These are phyloP conservation scores for Fusarium piperis DNA, from an alignment of 2,329 filamentous ascomycete species.

Conservation along the genomic window DNA sequence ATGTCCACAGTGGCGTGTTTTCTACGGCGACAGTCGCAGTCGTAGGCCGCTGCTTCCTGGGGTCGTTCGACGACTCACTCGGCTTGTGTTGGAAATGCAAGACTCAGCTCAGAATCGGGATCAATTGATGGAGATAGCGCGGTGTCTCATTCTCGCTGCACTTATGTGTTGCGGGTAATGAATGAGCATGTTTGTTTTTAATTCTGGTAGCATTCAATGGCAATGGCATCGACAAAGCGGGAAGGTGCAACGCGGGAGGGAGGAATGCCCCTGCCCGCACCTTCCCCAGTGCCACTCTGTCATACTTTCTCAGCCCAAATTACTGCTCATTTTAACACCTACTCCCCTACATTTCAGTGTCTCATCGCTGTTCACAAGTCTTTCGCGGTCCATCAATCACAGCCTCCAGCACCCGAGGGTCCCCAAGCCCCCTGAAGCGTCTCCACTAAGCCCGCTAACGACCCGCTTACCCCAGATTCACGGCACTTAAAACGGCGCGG, in stretches of 20 bases:
- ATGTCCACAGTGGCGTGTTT: slow-evolving; percentile 22
- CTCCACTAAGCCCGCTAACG: slow-evolving; percentile 26
- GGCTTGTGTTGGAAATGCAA: slow-evolving; percentile 16
- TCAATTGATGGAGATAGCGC: not conserved
- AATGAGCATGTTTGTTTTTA: not conserved
- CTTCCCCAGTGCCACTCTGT: not conserved
- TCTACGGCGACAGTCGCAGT: slow-evolving; percentile 11
- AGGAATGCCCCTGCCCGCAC: not conserved
- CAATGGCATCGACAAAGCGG: not conserved
- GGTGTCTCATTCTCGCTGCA: slow-evolving; percentile 6
- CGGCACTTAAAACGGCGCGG: slow-evolving; percentile 20
- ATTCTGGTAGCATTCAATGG: not conserved
- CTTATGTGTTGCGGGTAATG: not conserved
- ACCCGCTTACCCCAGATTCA: slow-evolving; percentile 35
- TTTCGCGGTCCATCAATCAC: slow-evolving; percentile 6
- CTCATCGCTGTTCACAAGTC: slow-evolving; percentile 16
- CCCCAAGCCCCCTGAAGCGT: slow-evolving; percentile 10
- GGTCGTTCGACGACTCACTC: slow-evolving; percentile 2
- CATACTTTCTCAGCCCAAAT: not conserved
- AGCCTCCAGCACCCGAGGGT: slow-evolving; percentile 18
- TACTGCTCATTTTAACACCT: not conserved
- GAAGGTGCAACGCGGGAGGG: slow-evolving; percentile 12
- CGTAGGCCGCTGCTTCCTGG: not conserved
- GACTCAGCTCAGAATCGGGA: slow-evolving; percentile 19
- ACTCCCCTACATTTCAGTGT: slow-evolving; percentile 5